Evolutionary conservation across 139 green algal genomes (phyloP).

Genomic region (Chlamydomonas incerta): DNA sequence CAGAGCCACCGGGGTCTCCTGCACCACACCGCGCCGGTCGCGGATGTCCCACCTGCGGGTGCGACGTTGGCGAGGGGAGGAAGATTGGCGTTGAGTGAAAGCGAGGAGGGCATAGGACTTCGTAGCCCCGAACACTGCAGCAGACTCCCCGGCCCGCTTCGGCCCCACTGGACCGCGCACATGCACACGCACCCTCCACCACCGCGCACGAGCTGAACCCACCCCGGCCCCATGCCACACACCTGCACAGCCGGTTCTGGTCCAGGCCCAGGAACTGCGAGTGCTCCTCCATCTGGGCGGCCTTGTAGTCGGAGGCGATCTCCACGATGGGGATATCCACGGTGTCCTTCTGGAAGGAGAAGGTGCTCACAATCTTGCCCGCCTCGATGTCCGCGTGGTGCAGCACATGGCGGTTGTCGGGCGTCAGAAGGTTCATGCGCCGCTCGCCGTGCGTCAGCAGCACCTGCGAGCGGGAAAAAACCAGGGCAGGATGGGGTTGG

Average conservation of each 20-base stretch:
- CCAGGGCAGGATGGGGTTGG: too few relatives aligned
- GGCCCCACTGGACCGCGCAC: too few relatives aligned
- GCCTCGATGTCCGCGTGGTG: conserved; percentile 76
- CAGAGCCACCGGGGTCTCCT: conserved; percentile 62
- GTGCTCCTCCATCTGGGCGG: conserved; percentile 77
- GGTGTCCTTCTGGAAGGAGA: conserved; percentile 89
- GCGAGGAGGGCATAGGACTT: too few relatives aligned
- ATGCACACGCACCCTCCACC: background rate
- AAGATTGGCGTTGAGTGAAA: too few relatives aligned
- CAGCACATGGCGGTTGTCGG: conserved; percentile 63
- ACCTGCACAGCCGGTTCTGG: conserved; percentile 80
- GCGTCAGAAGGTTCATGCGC: conserved; percentile 91
- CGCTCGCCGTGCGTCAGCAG: conserved; percentile 81
- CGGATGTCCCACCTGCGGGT: conserved; percentile 87
- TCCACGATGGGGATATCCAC: conserved; percentile 82
- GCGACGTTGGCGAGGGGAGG: too few relatives aligned
- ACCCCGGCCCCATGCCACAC: background rate
- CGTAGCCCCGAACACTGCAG: too few relatives aligned
- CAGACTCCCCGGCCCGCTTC: too few relatives aligned
- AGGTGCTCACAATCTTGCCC: conserved; percentile 85
- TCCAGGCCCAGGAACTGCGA: conserved; percentile 91
- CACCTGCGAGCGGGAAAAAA: background rate
- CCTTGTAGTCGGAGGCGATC: conserved; percentile 83
- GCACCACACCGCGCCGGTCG: conserved; percentile 65
- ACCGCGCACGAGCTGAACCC: background rate